phyloP scores from a whole-genome alignment of 2,329 filamentous ascomycete genomes.

The Cercospora zeae-maydis region DNA sequence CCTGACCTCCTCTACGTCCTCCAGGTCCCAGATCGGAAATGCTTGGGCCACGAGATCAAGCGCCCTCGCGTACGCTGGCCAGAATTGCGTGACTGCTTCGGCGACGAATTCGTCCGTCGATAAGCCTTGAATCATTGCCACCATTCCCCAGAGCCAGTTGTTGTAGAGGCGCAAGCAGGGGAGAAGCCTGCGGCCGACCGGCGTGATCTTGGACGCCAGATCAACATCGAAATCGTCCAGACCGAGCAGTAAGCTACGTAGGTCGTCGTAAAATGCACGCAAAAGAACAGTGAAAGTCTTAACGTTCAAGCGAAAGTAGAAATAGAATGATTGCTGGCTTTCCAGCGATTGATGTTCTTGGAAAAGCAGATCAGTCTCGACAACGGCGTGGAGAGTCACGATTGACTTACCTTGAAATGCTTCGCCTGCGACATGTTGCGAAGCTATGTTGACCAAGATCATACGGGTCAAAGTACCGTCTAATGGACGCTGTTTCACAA shows the following conservation, averaged over 20 bases:
- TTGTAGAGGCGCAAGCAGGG: constrained; percentile 65
- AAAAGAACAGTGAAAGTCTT: constrained; percentile 71
- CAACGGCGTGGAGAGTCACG: not conserved
- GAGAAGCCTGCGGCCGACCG: constrained; percentile 50
- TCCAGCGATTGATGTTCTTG: constrained; percentile 20
- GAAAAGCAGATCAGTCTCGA: constrained; percentile 1
- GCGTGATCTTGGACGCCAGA: constrained; percentile 25
- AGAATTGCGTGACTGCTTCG: constrained; percentile 58
- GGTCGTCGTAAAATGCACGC: constrained; percentile 65
- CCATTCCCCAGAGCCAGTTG: constrained; percentile 61
- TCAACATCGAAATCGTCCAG: constrained; percentile 50
- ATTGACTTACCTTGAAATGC: constrained; percentile 54
- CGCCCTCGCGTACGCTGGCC: constrained; percentile 62
- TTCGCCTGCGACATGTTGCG: constrained; percentile 67
- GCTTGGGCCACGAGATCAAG: constrained; percentile 55
- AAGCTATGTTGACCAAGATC: constrained; percentile 79
- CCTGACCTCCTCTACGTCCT: constrained; percentile 45
- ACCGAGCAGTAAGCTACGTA: constrained; percentile 48
- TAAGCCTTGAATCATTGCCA: constrained; percentile 53
- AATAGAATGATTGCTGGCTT: constrained; percentile 48
- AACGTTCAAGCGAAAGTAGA: constrained; percentile 72
- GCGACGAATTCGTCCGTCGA: constrained; percentile 53
- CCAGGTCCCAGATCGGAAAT: constrained; percentile 56
- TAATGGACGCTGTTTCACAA: constrained; percentile 65
- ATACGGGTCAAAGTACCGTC: constrained; percentile 70